A percentile compares a stretch with the other conserved stretches of the same genome.
These are phyloP conservation scores for Fallopia convolvulus DNA, from an alignment of 148 eudicot species.

Conservation along the genomic window DNA sequence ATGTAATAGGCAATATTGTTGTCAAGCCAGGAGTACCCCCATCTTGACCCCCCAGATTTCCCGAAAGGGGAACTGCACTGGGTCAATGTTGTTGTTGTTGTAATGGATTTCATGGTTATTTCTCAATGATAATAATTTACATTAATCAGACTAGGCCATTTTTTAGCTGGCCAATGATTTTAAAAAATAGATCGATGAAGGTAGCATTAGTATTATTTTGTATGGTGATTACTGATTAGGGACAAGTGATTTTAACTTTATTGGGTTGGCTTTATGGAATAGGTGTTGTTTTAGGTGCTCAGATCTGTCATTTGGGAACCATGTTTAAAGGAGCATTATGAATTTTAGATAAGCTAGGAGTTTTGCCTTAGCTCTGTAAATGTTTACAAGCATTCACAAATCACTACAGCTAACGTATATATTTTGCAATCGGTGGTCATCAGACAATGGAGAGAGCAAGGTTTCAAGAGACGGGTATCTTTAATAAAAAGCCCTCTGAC, in stretches of 20 bases:
- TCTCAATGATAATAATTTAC: not conserved
- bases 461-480: constrained; percentile 69
- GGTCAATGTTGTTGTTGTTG: too few species aligned
- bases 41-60: too few species aligned
- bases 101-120: not conserved
- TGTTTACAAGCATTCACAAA: not conserved
- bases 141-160: not conserved
- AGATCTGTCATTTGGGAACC: not conserved
- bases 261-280: not conserved
- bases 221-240: not conserved
- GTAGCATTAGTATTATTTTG: not conserved
- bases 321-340: not conserved
- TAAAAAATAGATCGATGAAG: not conserved
- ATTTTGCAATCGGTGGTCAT: constrained; percentile 13
- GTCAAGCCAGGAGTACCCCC: too few species aligned
- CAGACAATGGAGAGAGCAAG: constrained; percentile 99
- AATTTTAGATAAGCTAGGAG: not conserved
- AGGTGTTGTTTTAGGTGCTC: not conserved
- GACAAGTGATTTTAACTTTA: not conserved
- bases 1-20: not conserved
- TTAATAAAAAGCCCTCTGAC: constrained; percentile 77
- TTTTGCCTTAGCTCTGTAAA: not conserved
- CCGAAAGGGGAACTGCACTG: too few species aligned
- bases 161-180: not conserved
- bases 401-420: not conserved